Evolutionary conservation across 345 rosid species (phyloP), one percentile per base, ranked within the genome.

Genomic region (Rhizophora mangle): DNA sequence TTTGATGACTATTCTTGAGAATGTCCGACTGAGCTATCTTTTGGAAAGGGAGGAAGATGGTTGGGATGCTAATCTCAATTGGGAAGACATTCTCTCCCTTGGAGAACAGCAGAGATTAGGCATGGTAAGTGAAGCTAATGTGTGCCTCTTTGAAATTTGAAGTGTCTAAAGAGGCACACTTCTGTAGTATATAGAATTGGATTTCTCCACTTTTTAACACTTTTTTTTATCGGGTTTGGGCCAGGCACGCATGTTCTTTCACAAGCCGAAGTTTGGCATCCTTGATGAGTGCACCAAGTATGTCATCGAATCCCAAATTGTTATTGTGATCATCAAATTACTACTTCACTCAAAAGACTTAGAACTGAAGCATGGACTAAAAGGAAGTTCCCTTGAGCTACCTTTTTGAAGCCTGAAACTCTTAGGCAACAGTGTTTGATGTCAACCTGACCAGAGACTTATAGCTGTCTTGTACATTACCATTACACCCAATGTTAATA

Each of bases 281-380:
- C 97, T 95, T 6, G 99, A 95, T 16, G 99, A 95, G 81, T 95
- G 99, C 87, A 95, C 97, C 75, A 95, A 95, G 99, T 95, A 89
- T 51, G 85, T 70, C 22, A 72, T 54, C 49, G 29, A 67, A 46
- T 24, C 16, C 31, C 30, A 64, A 21, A 0, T 55, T 55, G 29
- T 54, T 56, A 24, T 27, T 10, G 16, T 56, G 6, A 24, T 43
- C 18, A 3, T 5, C 49, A 43, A 43, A 43, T 43, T 43, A 43
- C 49, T 43, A 11, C 49, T 43, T 43, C 18, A 13, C 18, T 15
- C 16, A 15, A 43, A 43, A 43, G 49, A 43, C 49, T 43, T 43
- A 43, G 0, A 43, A 43, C 49, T 43, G 49, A 43, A 43, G 18
- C 49, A 13, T 43, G 18, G 18, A 3, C 49, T 43, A 43, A 43